Conservation (phyloP, 371 early-diverging fungal genomes). For the Gilbertella persicaria region DNA sequence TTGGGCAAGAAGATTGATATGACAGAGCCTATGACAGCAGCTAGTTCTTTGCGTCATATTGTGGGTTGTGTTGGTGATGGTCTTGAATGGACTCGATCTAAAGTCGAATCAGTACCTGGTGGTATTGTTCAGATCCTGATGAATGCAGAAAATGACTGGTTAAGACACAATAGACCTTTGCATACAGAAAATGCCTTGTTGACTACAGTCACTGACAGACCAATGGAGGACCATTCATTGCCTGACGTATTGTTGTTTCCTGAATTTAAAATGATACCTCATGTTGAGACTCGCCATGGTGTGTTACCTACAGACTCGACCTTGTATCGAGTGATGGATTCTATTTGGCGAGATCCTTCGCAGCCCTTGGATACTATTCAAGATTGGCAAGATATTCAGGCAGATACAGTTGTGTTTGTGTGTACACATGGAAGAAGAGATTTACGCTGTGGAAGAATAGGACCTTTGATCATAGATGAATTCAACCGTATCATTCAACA, state of each 20-base stretch:
- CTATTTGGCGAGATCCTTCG: conserved; percentile 30
- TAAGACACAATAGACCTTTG: conserved; percentile 1
- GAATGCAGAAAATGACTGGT: conserved; percentile 11
- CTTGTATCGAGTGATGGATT: conserved; percentile 20
- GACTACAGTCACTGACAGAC: conserved; percentile 32
- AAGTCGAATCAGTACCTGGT: conserved; percentile 39
- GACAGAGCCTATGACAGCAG: conserved; percentile 23
- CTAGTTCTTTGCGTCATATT: conserved; percentile 32
- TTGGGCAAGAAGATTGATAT: conserved; percentile 48
- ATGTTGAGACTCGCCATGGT: conserved; percentile 6
- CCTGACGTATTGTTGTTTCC: conserved; percentile 43
- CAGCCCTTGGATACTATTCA: conserved; percentile 4
- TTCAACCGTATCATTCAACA: conserved; percentile 30
- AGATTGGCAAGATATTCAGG: conserved; percentile 17
- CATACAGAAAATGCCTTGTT: conserved; percentile 10
- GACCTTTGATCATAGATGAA: conserved; percentile 43
- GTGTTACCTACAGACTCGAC: not conserved
- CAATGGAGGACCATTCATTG: not conserved
- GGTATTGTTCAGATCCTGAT: conserved; percentile 19
- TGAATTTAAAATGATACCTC: conserved; percentile 34
- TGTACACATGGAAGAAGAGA: conserved; percentile 50
- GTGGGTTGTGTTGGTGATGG: conserved; percentile 48
- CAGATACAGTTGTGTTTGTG: conserved; percentile 42
- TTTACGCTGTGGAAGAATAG: conserved; percentile 46
- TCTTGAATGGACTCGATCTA: conserved; percentile 44